These are phyloP conservation scores for Backusella luteola DNA, from an alignment of 192 early-diverging fungal genomes.

Conservation along the genomic window DNA sequence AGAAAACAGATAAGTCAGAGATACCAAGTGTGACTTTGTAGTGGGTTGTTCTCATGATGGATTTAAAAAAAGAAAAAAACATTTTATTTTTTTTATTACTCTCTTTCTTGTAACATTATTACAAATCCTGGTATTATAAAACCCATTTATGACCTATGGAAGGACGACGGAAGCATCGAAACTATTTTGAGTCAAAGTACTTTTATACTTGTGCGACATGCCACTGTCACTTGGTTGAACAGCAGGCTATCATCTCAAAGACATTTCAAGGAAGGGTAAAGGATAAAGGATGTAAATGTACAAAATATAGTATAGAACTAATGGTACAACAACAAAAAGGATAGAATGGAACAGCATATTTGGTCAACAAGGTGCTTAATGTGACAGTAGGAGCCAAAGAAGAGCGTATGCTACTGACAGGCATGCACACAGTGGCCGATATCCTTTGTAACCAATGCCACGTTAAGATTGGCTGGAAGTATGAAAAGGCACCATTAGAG, in stretches of 20 bases:
- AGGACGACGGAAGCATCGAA: background rate
- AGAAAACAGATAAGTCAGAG: background rate
- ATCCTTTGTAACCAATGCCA: conserved; percentile 52
- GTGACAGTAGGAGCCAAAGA: conserved; percentile 53
- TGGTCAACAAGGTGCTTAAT: conserved; percentile 53
- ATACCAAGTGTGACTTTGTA: background rate
- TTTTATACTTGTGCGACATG: conserved; percentile 9
- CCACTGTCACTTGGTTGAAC: conserved; percentile 3
- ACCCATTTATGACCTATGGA: background rate
- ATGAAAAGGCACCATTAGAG: conserved; percentile 53
- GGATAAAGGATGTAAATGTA: too few species aligned
- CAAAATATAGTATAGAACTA: background rate
- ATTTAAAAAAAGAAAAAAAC: background rate
- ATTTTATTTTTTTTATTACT: background rate
- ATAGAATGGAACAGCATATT: conserved; percentile 54
- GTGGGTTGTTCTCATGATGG: background rate
- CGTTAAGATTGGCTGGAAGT: conserved; percentile 58
- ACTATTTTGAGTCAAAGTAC: background rate
- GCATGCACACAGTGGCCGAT: conserved; percentile 57
- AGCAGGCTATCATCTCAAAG: background rate
- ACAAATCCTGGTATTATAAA: too few species aligned
- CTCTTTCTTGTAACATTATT: background rate
- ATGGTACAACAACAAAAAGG: background rate
- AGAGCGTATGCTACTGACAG: conserved; percentile 55
- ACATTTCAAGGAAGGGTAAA: conserved; percentile 12